These are phyloP conservation scores for Friedmanniomyces simplex DNA, from an alignment of 495 filamentous ascomycete genomes.

Conservation along the genomic window DNA sequence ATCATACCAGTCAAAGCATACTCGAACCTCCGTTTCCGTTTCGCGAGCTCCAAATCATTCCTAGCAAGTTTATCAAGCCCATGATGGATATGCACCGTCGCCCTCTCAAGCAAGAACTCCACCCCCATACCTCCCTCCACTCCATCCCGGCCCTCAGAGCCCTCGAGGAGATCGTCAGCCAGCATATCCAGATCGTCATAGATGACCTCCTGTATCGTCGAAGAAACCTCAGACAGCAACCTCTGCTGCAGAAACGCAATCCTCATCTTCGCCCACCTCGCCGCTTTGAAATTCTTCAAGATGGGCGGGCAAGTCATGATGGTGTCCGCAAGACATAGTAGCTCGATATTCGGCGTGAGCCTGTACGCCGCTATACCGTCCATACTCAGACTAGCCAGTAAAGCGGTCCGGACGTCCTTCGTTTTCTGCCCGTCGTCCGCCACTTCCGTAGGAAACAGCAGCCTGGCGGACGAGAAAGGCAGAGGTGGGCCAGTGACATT, in stretches of 20 bases:
- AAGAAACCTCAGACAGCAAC: constrained; percentile 67
- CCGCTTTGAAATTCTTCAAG: constrained; percentile 30
- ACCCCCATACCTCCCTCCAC: constrained; percentile 37
- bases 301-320: constrained; percentile 47
- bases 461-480: constrained; percentile 41
- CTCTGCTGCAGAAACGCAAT: constrained; percentile 81
- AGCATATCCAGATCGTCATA: constrained; percentile 43
- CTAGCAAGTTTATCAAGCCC: constrained; percentile 68
- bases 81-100: constrained; percentile 71
- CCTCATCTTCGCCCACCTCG: constrained; percentile 46
- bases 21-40: constrained; percentile 52
- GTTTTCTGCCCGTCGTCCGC: constrained; percentile 15
- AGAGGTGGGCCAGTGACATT: constrained; percentile 84
- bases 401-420: constrained; percentile 36
- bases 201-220: constrained; percentile 48
- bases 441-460: constrained; percentile 43
- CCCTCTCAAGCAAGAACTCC: constrained; percentile 67
- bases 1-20: constrained; percentile 78
- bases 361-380: constrained; percentile 84
- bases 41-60: constrained; percentile 57
- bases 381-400: constrained; percentile 56
- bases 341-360: constrained; percentile 68
- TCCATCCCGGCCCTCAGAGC: constrained; percentile 18
- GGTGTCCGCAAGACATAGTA: constrained; percentile 65
- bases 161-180: constrained; percentile 35